phyloP scores from a whole-genome alignment of 169 alveolate genomes.

The Cryptosporidium tyzzeri region DNA sequence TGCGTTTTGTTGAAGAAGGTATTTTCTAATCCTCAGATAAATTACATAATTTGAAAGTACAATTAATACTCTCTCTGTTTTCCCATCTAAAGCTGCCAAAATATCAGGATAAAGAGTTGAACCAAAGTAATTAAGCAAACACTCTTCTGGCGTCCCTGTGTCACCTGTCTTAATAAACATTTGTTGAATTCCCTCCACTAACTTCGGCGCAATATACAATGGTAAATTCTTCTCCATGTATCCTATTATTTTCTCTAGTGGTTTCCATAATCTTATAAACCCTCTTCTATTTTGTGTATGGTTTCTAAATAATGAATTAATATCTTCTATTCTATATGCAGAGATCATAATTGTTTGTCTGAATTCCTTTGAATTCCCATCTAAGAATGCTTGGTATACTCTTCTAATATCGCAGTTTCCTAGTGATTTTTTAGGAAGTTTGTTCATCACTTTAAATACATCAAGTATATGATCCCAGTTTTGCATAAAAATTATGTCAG shows the following conservation, averaged over 20 bases:
- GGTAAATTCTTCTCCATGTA: slow-evolving; percentile 21
- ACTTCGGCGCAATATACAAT: slow-evolving; percentile 28
- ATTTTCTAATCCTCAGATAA: slow-evolving; percentile 45
- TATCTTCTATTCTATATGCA: slow-evolving; percentile 42
- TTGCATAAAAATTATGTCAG: slow-evolving; percentile 88
- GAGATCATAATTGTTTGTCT: slow-evolving; percentile 79
- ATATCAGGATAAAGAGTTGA: slow-evolving; percentile 56
- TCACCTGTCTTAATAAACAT: slow-evolving; percentile 65
- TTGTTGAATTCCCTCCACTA: slow-evolving; percentile 39
- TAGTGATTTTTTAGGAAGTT: slow-evolving; percentile 79
- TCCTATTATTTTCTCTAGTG: slow-evolving; percentile 6
- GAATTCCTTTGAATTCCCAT: slow-evolving; percentile 79
- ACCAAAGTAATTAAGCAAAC: slow-evolving; percentile 12
- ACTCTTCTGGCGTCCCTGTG: slow-evolving; percentile 42
- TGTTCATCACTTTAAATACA: slow-evolving; percentile 79
- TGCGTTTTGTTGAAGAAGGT: slow-evolving; percentile 69
- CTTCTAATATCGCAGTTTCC: slow-evolving; percentile 83
- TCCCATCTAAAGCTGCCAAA: slow-evolving; percentile 66
- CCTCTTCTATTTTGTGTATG: slow-evolving; percentile 77
- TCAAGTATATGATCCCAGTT: slow-evolving; percentile 87
- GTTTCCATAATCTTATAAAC: slow-evolving; percentile 73
- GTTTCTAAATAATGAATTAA: slow-evolving; percentile 55
- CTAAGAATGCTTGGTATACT: slow-evolving; percentile 78
- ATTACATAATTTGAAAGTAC: slow-evolving; percentile 57
- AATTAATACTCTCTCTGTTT: slow-evolving; percentile 40